Conservation (phyloP, 2,329 filamentous ascomycete genomes). For the Ascochyta koolunga region DNA sequence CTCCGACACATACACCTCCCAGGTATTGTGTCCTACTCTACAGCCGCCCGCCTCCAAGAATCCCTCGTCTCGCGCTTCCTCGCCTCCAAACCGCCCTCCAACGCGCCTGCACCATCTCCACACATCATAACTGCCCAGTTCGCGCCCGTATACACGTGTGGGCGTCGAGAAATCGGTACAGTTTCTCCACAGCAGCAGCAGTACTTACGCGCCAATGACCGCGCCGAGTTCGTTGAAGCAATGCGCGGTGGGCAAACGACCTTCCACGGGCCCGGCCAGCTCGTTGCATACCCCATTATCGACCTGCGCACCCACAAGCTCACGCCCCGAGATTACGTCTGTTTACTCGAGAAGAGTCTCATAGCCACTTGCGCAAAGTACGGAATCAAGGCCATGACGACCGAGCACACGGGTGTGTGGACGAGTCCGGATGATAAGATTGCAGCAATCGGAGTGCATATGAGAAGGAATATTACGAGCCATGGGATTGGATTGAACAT, state of each 20-base stretch:
- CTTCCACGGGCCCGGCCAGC: constrained; percentile 92
- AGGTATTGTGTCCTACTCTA: constrained; percentile 59
- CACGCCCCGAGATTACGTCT: constrained; percentile 77
- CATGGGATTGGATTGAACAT: constrained; percentile 85
- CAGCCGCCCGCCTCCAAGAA: constrained; percentile 63
- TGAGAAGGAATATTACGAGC: constrained; percentile 80
- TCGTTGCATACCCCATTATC: constrained; percentile 91
- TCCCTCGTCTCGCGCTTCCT: constrained; percentile 64
- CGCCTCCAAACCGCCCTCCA: constrained; percentile 61
- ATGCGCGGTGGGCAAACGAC: constrained; percentile 90
- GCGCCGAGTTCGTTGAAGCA: constrained; percentile 70
- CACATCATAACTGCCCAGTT: constrained; percentile 82
- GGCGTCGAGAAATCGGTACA: constrained; percentile 72
- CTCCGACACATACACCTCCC: constrained; percentile 68
- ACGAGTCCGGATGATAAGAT: constrained; percentile 67
- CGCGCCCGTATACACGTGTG: constrained; percentile 84
- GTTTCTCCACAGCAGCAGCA: constrained; percentile 56
- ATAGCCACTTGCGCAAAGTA: constrained; percentile 68
- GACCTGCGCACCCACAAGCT: constrained; percentile 74
- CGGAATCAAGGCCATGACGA: constrained; percentile 67
- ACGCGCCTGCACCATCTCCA: constrained; percentile 61
- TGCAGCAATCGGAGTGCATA: constrained; percentile 88
- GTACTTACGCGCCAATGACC: constrained; percentile 47
- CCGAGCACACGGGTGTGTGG: constrained; percentile 87
- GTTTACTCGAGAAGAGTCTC: constrained; percentile 76